Conservation (phyloP, 192 early-diverging fungal species). For the Anaeromyces robustus region DNA sequence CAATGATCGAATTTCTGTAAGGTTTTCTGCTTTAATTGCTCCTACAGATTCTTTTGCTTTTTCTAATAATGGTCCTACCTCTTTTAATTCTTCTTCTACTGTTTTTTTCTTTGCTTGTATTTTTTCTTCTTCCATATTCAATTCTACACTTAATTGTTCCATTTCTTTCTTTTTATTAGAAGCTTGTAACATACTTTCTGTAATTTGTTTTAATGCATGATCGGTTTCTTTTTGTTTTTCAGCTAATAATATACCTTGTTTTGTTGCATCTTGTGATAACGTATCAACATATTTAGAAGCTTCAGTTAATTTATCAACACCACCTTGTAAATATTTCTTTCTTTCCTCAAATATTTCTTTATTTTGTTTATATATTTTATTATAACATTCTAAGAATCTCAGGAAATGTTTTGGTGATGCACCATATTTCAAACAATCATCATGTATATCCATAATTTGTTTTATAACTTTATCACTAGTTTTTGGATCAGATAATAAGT, state of each 20-base stretch:
- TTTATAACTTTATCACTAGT: slow-evolving; percentile 10
- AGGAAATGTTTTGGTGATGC: slow-evolving; percentile 22
- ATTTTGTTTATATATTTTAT: slow-evolving; percentile 18
- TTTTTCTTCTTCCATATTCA: slow-evolving; percentile 33
- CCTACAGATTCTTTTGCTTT: slow-evolving; percentile 37
- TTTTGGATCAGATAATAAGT: background rate
- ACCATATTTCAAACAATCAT: slow-evolving; percentile 4
- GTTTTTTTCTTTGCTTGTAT: slow-evolving; percentile 23
- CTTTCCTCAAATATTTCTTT: slow-evolving; percentile 16
- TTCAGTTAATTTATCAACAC: slow-evolving; percentile 33
- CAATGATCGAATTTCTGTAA: slow-evolving; percentile 42
- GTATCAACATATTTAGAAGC: slow-evolving; percentile 35
- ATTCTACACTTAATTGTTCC: slow-evolving; percentile 22
- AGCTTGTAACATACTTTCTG: slow-evolving; percentile 40
- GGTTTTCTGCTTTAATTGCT: slow-evolving; percentile 33
- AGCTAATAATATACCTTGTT: slow-evolving; percentile 23
- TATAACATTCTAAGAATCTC: slow-evolving; percentile 22
- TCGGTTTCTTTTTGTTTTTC: slow-evolving; percentile 40
- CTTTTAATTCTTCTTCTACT: slow-evolving; percentile 33
- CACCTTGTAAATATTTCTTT: slow-evolving; percentile 20
- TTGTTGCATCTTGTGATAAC: slow-evolving; percentile 29
- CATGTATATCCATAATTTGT: slow-evolving; percentile 16
- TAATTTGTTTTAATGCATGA: slow-evolving; percentile 37
- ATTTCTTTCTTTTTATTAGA: slow-evolving; percentile 45
- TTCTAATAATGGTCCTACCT: slow-evolving; percentile 35